Conservation (phyloP, 306 rosid genomes). For the Cercis canadensis region DNA sequence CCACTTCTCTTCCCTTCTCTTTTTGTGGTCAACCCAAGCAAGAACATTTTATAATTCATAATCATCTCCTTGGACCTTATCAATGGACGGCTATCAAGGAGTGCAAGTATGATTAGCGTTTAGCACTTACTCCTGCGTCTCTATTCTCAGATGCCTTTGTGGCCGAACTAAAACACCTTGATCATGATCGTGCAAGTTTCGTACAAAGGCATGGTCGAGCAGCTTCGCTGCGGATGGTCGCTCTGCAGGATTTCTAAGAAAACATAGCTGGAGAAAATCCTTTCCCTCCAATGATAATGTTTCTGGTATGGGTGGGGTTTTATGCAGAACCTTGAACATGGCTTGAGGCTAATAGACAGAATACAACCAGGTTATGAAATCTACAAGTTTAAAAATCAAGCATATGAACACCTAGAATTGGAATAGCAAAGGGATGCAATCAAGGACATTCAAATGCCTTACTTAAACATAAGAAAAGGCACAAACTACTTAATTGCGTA, state of each 20-base stretch:
- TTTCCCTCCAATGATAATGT: conserved; percentile 75
- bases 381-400: conserved; percentile 13
- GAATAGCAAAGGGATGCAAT: conserved; percentile 18
- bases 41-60: conserved; percentile 21
- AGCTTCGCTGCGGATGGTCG: conserved; percentile 73
- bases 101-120: background rate
- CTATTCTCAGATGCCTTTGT: conserved; percentile 43
- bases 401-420: background rate
- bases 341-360: conserved; percentile 78
- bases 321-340: conserved; percentile 93
- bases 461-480: conserved; percentile 5
- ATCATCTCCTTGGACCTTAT: conserved; percentile 28
- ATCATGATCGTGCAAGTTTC: conserved; percentile 47
- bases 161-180: conserved; percentile 45
- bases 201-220: conserved; percentile 81
- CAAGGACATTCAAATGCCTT: conserved; percentile 36
- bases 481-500: conserved; percentile 1
- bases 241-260: conserved; percentile 85
- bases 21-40: conserved; percentile 11
- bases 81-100: conserved; percentile 14
- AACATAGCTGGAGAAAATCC: conserved; percentile 82
- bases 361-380: conserved; percentile 31
- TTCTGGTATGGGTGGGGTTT: conserved; percentile 77
- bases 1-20: no score
- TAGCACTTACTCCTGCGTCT: conserved; percentile 61